phyloP scores from a whole-genome alignment of 345 rosid species.

The Corchorus olitorius region DNA sequence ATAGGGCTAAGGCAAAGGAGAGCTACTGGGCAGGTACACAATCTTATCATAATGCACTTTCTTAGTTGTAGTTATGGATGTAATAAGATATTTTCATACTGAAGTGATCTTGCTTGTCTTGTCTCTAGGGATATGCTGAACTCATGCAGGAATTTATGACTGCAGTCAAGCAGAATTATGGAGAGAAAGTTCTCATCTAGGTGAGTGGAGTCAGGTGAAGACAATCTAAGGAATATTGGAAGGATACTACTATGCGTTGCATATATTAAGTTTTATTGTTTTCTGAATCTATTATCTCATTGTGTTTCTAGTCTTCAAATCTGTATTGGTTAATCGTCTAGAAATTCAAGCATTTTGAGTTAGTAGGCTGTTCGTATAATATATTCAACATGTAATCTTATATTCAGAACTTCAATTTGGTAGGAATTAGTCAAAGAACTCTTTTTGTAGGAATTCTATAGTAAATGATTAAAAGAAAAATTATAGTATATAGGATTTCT shows the following conservation, averaged over 20 bases:
- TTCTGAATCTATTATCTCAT: slow-evolving; percentile 15
- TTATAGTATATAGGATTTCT: no score
- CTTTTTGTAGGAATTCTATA: no score
- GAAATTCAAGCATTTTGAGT: no score
- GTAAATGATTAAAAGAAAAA: no score
- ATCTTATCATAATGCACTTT: slow-evolving; percentile 2
- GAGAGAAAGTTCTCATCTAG: slow-evolving; percentile 95
- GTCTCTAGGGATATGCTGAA: slow-evolving; percentile 81
- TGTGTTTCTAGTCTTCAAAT: no score
- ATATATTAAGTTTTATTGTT: neutral
- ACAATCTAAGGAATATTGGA: neutral
- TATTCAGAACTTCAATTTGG: no score
- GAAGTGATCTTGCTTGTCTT: slow-evolving; percentile 25
- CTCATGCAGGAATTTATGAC: slow-evolving; percentile 92
- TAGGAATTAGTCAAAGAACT: no score
- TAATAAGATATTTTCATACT: slow-evolving; percentile 5
- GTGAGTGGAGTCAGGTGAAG: slow-evolving; percentile 35
- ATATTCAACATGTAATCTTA: no score
- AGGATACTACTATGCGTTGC: neutral
- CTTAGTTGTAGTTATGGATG: slow-evolving; percentile 13
- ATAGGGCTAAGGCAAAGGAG: slow-evolving; percentile 95
- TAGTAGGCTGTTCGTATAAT: no score
- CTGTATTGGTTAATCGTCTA: no score
- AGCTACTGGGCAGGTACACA: slow-evolving; percentile 85
- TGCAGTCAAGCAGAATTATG: slow-evolving; percentile 91